Base-by-base conservation (phyloP, 2,329 filamentous ascomycete species). In the Cercospora nicotianae region DNA sequence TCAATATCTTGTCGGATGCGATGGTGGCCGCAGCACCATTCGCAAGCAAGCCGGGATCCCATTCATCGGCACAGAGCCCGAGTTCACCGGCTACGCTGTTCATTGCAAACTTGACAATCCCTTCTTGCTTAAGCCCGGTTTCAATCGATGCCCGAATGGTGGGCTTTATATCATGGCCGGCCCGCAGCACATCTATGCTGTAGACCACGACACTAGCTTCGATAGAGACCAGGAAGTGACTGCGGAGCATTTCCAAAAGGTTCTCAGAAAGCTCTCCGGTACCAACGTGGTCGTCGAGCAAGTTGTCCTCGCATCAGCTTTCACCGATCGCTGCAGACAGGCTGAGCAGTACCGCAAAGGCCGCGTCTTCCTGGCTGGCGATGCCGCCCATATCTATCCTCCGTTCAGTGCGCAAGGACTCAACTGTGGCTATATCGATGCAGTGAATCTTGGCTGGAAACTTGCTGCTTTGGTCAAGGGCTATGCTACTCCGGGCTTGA, bases 401-500 rank as follows among this genome's bases (percentile, higher is more conserved):
- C 77, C 78, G 1, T 72, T 72, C 3, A 79, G 80, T 2, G 80
- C 79, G 0, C 79, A 80, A 57, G 80, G 80, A 4, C 76, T 80
- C 72, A 81, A 81, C 65, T 79, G 69, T 3, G 79, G 77, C 0
- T 69, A 81, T 1, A 74, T 72, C 5, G 80, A 81, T 66, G 77
- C 75, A 3, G 71, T 78, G 33, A 76, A 79, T 67, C 68, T 81
- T 2, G 76, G 73, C 18, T 81, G 79, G 79, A 63, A 62, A 10
- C 45, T 68, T 0, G 60, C 59, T 20, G 57, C 57, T 16, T 20
- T 36, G 12, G 57, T 63, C 60, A 60, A 63, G 53, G 65, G 45
- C 16, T 30, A 13, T 13, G 65, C 48, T 20, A 30, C 60, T 55
- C 60, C 13, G 18, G 65, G 65, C 10, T 9, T 58, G 23, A 39